phyloP scores from a whole-genome alignment of 2,329 filamentous ascomycete species.

The Cordyceps javanica region DNA sequence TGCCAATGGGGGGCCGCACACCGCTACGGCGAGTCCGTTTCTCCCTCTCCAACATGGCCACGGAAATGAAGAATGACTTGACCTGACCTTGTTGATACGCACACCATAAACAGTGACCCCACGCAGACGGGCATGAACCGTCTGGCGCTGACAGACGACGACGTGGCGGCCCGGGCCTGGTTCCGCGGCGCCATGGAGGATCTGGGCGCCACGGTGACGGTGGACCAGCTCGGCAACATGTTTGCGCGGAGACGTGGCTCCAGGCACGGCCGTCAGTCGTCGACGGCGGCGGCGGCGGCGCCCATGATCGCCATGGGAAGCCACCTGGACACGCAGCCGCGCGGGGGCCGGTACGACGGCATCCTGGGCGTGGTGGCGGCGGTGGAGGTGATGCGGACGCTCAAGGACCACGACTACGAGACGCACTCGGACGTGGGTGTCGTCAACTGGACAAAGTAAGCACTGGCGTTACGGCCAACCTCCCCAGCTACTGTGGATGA shows the following conservation, averaged over 20 bases:
- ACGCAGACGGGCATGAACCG: conserved; percentile 71
- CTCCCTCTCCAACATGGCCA: conserved; percentile 13
- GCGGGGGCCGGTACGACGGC: conserved; percentile 66
- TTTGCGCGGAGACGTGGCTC: conserved; percentile 67
- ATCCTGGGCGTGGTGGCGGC: conserved; percentile 70
- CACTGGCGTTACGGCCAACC: background rate
- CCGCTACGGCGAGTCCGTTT: conserved; percentile 23
- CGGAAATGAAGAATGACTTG: background rate
- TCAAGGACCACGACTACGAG: conserved; percentile 57
- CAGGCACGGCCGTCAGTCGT: conserved; percentile 51
- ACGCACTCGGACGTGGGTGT: conserved; percentile 68
- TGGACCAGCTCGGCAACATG: conserved; percentile 75
- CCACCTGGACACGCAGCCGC: conserved; percentile 60
- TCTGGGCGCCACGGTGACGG: conserved; percentile 60
- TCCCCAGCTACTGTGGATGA: too few species aligned
- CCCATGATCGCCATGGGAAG: conserved; percentile 63
- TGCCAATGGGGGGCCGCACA: conserved; percentile 28
- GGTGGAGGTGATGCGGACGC: conserved; percentile 62
- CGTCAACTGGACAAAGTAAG: conserved; percentile 69
- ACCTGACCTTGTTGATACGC: too few species aligned
- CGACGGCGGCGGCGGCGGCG: too few species aligned
- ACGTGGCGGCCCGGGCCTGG: conserved; percentile 72
- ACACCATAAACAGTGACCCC: conserved; percentile 4
- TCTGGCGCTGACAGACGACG: conserved; percentile 66
- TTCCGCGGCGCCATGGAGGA: conserved; percentile 59